Evolutionary conservation across 768 basidiomycete genomes (phyloP).

Genomic region (Kondoa subrosea): DNA sequence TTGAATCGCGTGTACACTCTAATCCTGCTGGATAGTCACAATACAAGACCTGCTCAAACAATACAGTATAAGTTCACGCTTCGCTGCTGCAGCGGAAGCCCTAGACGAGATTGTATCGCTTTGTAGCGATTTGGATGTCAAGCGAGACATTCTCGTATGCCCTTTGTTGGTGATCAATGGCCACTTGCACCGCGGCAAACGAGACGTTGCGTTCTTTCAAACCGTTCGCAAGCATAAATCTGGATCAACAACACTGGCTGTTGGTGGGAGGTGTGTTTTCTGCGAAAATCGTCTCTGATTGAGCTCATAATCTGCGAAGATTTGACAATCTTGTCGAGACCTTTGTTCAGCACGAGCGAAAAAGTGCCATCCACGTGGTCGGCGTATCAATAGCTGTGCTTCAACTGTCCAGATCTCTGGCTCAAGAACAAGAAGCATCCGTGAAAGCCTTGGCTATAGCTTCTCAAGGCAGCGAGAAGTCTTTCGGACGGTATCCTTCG

Average conservation of each 20-base stretch:
- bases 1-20: conserved; percentile 8
- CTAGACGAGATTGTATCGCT: conserved; percentile 23
- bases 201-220: conserved; percentile 24
- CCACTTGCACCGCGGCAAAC: conserved; percentile 22
- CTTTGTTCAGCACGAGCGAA: conserved; percentile 23
- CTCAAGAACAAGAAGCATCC: conserved; percentile 12
- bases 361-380: conserved; percentile 21
- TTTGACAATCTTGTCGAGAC: conserved; percentile 29
- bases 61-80: conserved; percentile 17
- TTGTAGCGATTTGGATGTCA: conserved; percentile 24
- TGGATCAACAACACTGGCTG: conserved; percentile 28
- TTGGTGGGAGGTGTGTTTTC: conserved; percentile 28
- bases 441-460: background rate
- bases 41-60: conserved; percentile 16
- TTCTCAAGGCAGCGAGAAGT: conserved; percentile 10
- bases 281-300: background rate
- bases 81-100: conserved; percentile 20
- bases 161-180: conserved; percentile 26
- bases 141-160: conserved; percentile 24
- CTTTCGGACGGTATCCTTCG: conserved; percentile 25
- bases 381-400: conserved; percentile 24
- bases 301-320: conserved; percentile 9
- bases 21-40: conserved; percentile 18
- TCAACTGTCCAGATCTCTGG: conserved; percentile 24
- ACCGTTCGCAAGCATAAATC: conserved; percentile 20